Percentiles rank a stretch among this genome's conserved stretches.
These are phyloP conservation scores for Rhamnella rubrinervis DNA, from an alignment of 331 rosid genomes.

Conservation along the genomic window DNA sequence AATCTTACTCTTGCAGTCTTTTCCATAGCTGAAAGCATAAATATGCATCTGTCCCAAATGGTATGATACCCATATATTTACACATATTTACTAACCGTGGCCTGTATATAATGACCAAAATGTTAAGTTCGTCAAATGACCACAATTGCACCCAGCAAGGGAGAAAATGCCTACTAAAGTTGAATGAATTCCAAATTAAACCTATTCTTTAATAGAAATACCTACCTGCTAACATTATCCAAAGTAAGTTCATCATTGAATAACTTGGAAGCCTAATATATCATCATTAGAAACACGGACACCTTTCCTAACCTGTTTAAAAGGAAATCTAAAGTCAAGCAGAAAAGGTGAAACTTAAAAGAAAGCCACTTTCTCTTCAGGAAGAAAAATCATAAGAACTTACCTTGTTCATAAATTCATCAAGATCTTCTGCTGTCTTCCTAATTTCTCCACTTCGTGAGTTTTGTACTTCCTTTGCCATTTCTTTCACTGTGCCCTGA, in stretches of 20 bases:
- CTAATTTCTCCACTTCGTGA: slow-evolving; percentile 84
- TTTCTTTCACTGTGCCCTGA: slow-evolving; percentile 95
- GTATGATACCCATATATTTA: slow-evolving; percentile 95
- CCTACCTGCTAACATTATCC: slow-evolving; percentile 92
- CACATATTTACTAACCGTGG: slow-evolving; percentile 94
- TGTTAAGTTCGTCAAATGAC: not conserved
- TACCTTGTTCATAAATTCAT: slow-evolving; percentile 73
- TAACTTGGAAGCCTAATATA: slow-evolving; percentile 85
- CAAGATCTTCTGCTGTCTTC: slow-evolving; percentile 97
- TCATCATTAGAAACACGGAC: slow-evolving; percentile 77
- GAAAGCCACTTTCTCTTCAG: not conserved
- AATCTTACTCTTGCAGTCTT: slow-evolving; percentile 64
- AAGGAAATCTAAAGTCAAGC: not conserved
- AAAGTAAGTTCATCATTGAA: slow-evolving; percentile 97
- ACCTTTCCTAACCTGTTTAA: slow-evolving; percentile 75
- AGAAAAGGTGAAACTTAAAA: not conserved
- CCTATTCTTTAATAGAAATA: not conserved
- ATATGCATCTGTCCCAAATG: slow-evolving; percentile 86
- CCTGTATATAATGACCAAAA: slow-evolving; percentile 43
- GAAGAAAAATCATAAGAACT: not conserved
- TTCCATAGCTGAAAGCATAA: slow-evolving; percentile 84
- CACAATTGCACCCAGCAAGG: not conserved
- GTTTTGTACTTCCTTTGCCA: slow-evolving; percentile 96
- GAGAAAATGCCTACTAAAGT: not conserved
- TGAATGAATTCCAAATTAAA: not conserved